Percentiles rank a stretch among this genome's conserved stretches.
Evolutionary conservation across 768 basidiomycete species (phyloP).

Genomic region (Amanita subjunquillea): DNA sequence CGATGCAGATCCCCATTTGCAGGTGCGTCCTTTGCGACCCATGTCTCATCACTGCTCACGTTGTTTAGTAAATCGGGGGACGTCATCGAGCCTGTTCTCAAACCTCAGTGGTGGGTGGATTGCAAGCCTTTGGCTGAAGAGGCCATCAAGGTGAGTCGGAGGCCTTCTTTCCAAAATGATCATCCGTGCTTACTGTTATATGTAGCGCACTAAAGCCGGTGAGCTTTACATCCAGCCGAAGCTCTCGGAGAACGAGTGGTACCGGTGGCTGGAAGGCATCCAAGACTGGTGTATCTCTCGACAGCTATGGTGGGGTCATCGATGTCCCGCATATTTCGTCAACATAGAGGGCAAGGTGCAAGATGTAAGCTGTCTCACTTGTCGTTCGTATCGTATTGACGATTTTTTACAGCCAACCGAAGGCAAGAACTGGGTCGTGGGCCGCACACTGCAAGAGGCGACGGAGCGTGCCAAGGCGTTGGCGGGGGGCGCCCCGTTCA

Average conservation of each 20-base stretch:
- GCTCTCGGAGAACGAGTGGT: constrained; percentile 89
- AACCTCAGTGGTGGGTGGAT: constrained; percentile 99
- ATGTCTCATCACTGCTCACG: constrained; percentile 2
- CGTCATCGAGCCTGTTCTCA: constrained; percentile 87
- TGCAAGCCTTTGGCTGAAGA: constrained; percentile 88
- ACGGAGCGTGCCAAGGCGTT: constrained; percentile 60
- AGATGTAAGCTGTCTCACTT: constrained; percentile 35
- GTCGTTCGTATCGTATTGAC: not conserved
- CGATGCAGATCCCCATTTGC: constrained; percentile 96
- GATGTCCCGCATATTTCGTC: constrained; percentile 91
- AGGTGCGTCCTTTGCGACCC: constrained; percentile 30
- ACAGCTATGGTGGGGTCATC: constrained; percentile 99
- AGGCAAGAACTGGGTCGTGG: constrained; percentile 86
- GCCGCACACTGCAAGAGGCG: constrained; percentile 69
- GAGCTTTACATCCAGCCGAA: constrained; percentile 80
- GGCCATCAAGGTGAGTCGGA: constrained; percentile 59
- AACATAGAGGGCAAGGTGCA: constrained; percentile 66
- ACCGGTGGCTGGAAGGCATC: constrained; percentile 87
- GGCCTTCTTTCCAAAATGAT: not conserved
- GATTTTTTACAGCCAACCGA: constrained; percentile 38
- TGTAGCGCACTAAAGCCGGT: constrained; percentile 78
- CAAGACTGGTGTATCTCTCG: constrained; percentile 99
- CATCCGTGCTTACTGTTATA: not conserved
- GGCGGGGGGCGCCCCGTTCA: constrained; percentile 58
- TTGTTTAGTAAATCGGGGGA: constrained; percentile 82